Percentiles rank a stretch among this genome's conserved stretches.
Evolutionary conservation across 768 basidiomycete genomes (phyloP).

Genomic region (Hemileccinum rubropunctum): DNA sequence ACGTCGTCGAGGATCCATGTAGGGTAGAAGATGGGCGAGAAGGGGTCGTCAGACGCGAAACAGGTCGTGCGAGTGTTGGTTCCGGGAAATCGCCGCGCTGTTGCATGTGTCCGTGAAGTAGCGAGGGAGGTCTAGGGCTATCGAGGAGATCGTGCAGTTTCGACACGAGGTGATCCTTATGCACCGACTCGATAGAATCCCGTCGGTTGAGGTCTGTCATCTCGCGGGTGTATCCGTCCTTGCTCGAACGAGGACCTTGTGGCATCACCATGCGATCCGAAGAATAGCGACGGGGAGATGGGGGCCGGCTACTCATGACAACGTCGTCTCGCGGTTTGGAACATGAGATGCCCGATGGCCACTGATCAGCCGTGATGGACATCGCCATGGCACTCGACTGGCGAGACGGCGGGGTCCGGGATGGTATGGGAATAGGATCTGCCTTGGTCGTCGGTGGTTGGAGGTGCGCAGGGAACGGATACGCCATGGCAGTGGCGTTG

Average conservation of each 20-base stretch:
- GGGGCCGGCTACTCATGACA: slow-evolving; percentile 27
- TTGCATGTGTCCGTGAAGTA: slow-evolving; percentile 37
- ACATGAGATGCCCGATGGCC: slow-evolving; percentile 20
- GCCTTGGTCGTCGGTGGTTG: slow-evolving; percentile 19
- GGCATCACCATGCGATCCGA: slow-evolving; percentile 17
- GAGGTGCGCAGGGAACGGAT: slow-evolving; percentile 28
- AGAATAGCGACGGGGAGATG: slow-evolving; percentile 28
- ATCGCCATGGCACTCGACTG: slow-evolving; percentile 27
- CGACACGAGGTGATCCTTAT: slow-evolving; percentile 33
- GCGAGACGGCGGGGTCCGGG: slow-evolving; percentile 27
- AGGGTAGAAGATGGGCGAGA: slow-evolving; percentile 23
- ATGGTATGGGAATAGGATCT: slow-evolving; percentile 30
- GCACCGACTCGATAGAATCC: slow-evolving; percentile 17
- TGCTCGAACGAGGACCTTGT: slow-evolving; percentile 14
- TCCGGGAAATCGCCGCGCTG: slow-evolving; percentile 29
- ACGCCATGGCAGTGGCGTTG: slow-evolving; percentile 1
- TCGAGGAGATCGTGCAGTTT: slow-evolving; percentile 49
- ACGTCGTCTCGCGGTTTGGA: slow-evolving; percentile 30
- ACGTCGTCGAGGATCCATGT: slow-evolving; percentile 18
- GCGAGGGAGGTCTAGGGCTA: slow-evolving; percentile 40
- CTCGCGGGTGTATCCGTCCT: slow-evolving; percentile 21
- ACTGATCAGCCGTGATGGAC: slow-evolving; percentile 25
- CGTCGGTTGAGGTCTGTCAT: slow-evolving; percentile 21
- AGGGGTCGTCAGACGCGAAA: slow-evolving; percentile 19
- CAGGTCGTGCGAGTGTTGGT: slow-evolving; percentile 21